Conservation (phyloP, 2,329 filamentous ascomycete species). For the Pseudocercospora eumusae region DNA sequence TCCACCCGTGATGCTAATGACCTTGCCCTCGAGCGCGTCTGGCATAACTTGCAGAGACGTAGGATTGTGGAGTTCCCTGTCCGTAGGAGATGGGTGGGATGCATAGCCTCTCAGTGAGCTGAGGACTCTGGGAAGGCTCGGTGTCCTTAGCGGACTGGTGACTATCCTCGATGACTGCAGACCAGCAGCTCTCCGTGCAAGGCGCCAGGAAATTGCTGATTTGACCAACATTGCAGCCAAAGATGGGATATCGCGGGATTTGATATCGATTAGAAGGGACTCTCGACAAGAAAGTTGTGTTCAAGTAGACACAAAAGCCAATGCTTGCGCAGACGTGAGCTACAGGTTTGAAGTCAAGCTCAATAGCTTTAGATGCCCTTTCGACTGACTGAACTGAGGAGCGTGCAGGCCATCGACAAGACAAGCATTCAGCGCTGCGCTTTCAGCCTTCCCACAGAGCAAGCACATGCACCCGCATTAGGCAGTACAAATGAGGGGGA, state of each 20-base stretch:
- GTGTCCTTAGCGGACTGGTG: neutral
- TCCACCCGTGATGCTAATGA: conserved; percentile 52
- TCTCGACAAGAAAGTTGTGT: neutral
- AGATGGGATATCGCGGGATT: neutral
- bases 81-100: neutral
- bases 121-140: neutral
- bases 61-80: neutral
- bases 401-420: neutral
- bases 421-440: neutral
- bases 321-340: neutral
- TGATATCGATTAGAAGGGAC: neutral
- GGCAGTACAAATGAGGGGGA: neutral
- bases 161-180: neutral
- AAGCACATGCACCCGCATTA: neutral
- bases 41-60: neutral
- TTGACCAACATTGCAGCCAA: neutral
- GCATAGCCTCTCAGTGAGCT: neutral
- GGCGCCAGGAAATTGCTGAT: neutral
- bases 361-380: neutral
- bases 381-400: neutral
- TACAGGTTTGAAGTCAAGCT: neutral
- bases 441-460: neutral
- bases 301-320: neutral
- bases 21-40: conserved; percentile 37
- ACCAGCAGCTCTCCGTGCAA: neutral